These are phyloP conservation scores for Phylloporus rhodoxanthus DNA, from an alignment of 768 basidiomycete species.

Conservation along the genomic window DNA sequence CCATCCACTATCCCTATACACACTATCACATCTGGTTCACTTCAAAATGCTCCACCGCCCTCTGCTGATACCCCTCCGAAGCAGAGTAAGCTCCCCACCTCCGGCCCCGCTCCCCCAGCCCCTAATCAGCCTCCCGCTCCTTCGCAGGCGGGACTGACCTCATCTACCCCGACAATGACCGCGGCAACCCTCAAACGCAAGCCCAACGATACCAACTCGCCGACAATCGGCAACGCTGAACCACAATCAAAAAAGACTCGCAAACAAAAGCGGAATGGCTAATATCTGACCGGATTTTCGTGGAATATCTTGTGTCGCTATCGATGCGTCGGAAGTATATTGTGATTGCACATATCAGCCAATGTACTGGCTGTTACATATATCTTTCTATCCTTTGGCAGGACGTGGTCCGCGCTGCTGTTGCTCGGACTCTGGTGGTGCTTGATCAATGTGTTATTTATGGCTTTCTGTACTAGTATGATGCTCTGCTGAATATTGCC, in stretches of 20 bases:
- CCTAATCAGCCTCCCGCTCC: slow-evolving; percentile 36
- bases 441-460: slow-evolving; percentile 31
- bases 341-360: slow-evolving; percentile 22
- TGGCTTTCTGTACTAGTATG: slow-evolving; percentile 33
- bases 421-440: slow-evolving; percentile 24
- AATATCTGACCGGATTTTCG: slow-evolving; percentile 30
- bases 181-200: slow-evolving; percentile 55
- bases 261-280: slow-evolving; percentile 49
- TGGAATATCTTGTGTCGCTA: slow-evolving; percentile 32
- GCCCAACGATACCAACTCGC: slow-evolving; percentile 41
- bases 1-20: slow-evolving; percentile 43
- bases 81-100: slow-evolving; percentile 54
- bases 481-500: slow-evolving; percentile 17
- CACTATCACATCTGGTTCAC: slow-evolving; percentile 38
- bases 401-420: slow-evolving; percentile 19
- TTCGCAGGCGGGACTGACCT: slow-evolving; percentile 36
- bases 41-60: slow-evolving; percentile 41
- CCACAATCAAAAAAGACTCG: slow-evolving; percentile 50
- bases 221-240: slow-evolving; percentile 43
- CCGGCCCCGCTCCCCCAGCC: slow-evolving; percentile 36
- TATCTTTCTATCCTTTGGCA: slow-evolving; percentile 26
- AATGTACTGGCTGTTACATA: slow-evolving; percentile 23
- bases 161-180: slow-evolving; percentile 45
- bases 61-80: slow-evolving; percentile 57
- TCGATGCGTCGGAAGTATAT: slow-evolving; percentile 28